Base-by-base conservation (phyloP, 2,329 filamentous ascomycete species). In the Colletotrichum tropicicola region DNA sequence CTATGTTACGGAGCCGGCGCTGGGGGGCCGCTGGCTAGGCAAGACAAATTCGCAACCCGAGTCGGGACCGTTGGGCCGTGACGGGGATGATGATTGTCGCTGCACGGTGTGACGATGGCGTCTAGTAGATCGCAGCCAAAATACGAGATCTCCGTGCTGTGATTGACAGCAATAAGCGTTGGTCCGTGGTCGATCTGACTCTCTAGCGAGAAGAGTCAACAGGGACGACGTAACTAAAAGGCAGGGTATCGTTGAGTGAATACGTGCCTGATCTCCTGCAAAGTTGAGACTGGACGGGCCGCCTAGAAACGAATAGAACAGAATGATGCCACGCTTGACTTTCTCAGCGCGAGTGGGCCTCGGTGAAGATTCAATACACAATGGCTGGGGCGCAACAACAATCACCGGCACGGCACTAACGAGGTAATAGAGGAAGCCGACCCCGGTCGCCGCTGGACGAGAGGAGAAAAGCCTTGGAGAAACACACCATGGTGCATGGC, bases 101-200 rank as follows among this genome's bases (percentile, higher is more conserved):
- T 53, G 49, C 28, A 55, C 37, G 13, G 28, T 45, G 49, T 39
- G 58, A 55, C 49, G 43, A 39, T 25, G 41, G 28, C 49, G n/a
- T 49, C 57, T 45, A 27, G 15, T 13, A 55, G 58, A 56, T 55
- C 57, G 51, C 57, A 45, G 43, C 17, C 37, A 25, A 61, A 41
- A 44, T 37, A n/a, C 27, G 49, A 49, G 57, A 65, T 65, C 61
- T 54, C 32, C 6, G 43, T 12, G 49, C 12, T 43, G 28, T 19
- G 35, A 55, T 52, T 37, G 15, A 45, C 7, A 32, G n/a, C 6
- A 37, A 37, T 30, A 47, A 61, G 35, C 17, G 61, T 45, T 56
- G 61, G 57, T 51, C 61, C 44, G 57, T 56, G 61, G 27, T 39
- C 23, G 3, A 44, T 27, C 7, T 23, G 54, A 52, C 45, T 59